These are phyloP conservation scores for Aspergillus quadricinctus DNA, from an alignment of 2,329 filamentous ascomycete genomes.

Conservation along the genomic window DNA sequence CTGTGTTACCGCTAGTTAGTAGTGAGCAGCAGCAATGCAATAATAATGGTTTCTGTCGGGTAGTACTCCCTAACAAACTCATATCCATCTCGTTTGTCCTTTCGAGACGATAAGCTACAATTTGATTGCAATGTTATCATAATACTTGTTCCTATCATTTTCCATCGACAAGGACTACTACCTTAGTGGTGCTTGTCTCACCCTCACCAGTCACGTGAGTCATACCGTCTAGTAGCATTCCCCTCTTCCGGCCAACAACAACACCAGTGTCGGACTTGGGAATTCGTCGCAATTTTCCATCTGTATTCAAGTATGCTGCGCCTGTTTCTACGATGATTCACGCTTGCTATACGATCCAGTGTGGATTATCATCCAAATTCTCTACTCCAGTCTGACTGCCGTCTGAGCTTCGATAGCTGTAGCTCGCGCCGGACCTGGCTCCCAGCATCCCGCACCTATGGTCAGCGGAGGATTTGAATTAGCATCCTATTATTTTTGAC, in stretches of 20 bases:
- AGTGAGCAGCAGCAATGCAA: neutral
- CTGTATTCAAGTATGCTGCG: slow-evolving; percentile 18
- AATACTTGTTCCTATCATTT: no score
- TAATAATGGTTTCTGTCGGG: neutral
- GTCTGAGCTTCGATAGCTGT: slow-evolving; percentile 19
- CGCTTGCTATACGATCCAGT: slow-evolving; percentile 10
- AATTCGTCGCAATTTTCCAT: slow-evolving; percentile 14
- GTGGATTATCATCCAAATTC: slow-evolving; percentile 21
- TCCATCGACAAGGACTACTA: neutral
- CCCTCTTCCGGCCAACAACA: neutral
- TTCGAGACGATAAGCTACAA: neutral
- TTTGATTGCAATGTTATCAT: neutral
- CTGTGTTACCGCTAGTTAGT: neutral
- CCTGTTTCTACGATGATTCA: slow-evolving; percentile 27
- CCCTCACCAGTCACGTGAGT: slow-evolving; percentile 11
- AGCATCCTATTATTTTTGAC: neutral
- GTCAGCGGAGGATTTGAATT: neutral
- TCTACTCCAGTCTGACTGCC: slow-evolving; percentile 15
- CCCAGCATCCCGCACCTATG: slow-evolving; percentile 5
- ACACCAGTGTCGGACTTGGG: neutral
- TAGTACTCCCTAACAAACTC: neutral
- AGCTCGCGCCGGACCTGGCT: slow-evolving; percentile 16
- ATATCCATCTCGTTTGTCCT: neutral
- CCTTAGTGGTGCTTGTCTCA: slow-evolving; percentile 2
- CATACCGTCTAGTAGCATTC: slow-evolving; percentile 1